Percentiles rank a stretch among this genome's conserved stretches.
These are phyloP conservation scores for Peziza echinospora DNA, from an alignment of 495 filamentous ascomycete species.

Conservation along the genomic window DNA sequence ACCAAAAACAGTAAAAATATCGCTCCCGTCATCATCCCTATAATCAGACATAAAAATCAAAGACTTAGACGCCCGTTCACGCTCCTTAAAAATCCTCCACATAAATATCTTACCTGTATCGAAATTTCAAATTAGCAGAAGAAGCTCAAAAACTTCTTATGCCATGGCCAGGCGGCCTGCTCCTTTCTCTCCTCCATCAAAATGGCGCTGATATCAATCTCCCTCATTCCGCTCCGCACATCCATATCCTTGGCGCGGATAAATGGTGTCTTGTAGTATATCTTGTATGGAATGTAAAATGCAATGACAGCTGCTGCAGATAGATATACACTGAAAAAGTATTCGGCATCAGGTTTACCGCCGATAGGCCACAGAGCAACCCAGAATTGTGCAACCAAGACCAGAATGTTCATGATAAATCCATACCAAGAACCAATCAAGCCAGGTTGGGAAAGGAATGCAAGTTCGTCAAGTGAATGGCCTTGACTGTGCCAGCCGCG, in stretches of 20 bases:
- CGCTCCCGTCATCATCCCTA: too few species aligned
- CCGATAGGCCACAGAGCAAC: slow-evolving; percentile 61
- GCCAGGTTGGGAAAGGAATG: slow-evolving; percentile 62
- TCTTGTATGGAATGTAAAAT: slow-evolving; percentile 60
- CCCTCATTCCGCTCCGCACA: slow-evolving; percentile 67
- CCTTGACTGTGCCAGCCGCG: slow-evolving; percentile 49
- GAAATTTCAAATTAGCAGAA: slow-evolving; percentile 31
- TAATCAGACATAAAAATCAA: too few species aligned
- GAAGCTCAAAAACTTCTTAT: slow-evolving; percentile 55
- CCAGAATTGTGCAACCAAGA: slow-evolving; percentile 92
- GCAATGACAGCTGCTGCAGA: slow-evolving; percentile 57
- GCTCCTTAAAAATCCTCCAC: too few species aligned
- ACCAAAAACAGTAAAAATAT: too few species aligned
- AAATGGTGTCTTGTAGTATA: slow-evolving; percentile 49
- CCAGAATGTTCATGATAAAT: slow-evolving; percentile 50
- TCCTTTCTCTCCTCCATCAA: slow-evolving; percentile 58
- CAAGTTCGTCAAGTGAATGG: slow-evolving; percentile 48
- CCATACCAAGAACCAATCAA: slow-evolving; percentile 69
- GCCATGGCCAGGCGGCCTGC: slow-evolving; percentile 47
- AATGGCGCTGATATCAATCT: slow-evolving; percentile 54
- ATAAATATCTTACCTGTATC: too few species aligned
- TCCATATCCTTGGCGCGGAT: slow-evolving; percentile 55
- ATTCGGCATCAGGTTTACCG: slow-evolving; percentile 26
- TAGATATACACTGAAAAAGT: slow-evolving; percentile 58
- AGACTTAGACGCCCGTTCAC: too few species aligned